Conservation (phyloP, 2,329 filamentous ascomycete species). For the Aureobasidium sp. region DNA sequence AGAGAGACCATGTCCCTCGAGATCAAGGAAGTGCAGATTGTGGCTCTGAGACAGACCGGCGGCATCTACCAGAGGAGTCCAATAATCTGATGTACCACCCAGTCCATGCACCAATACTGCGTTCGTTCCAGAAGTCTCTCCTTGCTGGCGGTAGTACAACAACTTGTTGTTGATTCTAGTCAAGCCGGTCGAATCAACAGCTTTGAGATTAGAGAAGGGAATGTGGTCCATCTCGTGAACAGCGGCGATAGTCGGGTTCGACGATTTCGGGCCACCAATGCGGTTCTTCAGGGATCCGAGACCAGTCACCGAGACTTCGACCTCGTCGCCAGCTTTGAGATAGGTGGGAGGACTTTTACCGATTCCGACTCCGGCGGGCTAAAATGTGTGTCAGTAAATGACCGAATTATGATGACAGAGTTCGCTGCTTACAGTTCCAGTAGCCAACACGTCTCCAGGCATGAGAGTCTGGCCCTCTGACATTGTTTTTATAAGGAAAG, state of each 20-base stretch:
- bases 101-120: constrained; percentile 50
- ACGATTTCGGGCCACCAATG: constrained; percentile 25
- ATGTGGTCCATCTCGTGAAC: background rate
- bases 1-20: constrained; percentile 50
- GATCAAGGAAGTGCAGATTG: constrained; percentile 32
- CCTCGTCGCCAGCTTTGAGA: constrained; percentile 34
- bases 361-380: constrained; percentile 41
- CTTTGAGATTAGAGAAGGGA: background rate
- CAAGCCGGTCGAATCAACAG: background rate
- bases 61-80: constrained; percentile 36
- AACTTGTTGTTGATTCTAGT: background rate
- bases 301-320: constrained; percentile 35
- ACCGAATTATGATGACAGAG: background rate
- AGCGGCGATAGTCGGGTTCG: constrained; percentile 21
- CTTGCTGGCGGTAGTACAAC: background rate
- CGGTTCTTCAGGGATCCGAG: constrained; percentile 37
- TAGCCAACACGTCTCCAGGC: constrained; percentile 44
- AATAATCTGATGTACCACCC: constrained; percentile 40
- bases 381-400: background rate
- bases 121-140: background rate
- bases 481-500: constrained; percentile 39
- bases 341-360: constrained; percentile 38
- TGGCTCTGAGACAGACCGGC: constrained; percentile 23
- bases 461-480: constrained; percentile 45
- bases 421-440: constrained; percentile 33